Percentiles rank a stretch among this genome's conserved stretches.
These are phyloP conservation scores for Clathrospora elynae DNA, from an alignment of 2,329 filamentous ascomycete genomes.

Conservation along the genomic window DNA sequence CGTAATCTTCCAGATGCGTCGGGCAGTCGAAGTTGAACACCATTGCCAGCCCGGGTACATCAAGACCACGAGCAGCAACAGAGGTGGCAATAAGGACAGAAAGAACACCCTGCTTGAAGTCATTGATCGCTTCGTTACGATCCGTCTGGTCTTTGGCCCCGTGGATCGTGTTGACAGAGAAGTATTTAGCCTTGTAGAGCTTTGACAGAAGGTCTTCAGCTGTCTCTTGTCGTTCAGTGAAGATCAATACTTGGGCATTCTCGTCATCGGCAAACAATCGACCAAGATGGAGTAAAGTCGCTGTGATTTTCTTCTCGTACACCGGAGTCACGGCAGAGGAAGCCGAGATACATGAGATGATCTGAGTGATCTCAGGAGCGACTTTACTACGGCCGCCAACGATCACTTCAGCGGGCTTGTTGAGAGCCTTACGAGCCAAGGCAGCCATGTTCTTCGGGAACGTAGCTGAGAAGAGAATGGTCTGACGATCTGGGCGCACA, in stretches of 20 bases:
- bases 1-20: constrained; percentile 95
- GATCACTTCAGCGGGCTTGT: constrained; percentile 85
- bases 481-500: constrained; percentile 89
- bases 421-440: constrained; percentile 84
- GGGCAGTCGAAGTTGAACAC: constrained; percentile 96
- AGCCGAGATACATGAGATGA: no score
- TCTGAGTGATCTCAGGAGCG: constrained; percentile 78
- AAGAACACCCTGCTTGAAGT: constrained; percentile 70
- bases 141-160: constrained; percentile 67
- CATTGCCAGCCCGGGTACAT: constrained; percentile 93
- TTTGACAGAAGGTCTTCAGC: constrained; percentile 42
- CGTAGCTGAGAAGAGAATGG: constrained; percentile 93
- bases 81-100: constrained; percentile 94
- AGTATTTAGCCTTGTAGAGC: constrained; percentile 39
- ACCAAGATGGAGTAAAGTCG: constrained; percentile 83
- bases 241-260: constrained; percentile 86
- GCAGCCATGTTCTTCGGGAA: constrained; percentile 94
- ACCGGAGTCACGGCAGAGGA: constrained; percentile 61
- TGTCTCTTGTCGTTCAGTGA: constrained; percentile 90
- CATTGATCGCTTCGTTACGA: constrained; percentile 43
- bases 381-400: constrained; percentile 82
- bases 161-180: constrained; percentile 71
- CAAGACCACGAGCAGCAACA: constrained; percentile 89
- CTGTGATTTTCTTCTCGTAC: constrained; percentile 79
- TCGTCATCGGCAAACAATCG: constrained; percentile 86